These are phyloP conservation scores for Xylariaceae sp. DNA, from an alignment of 2,329 filamentous ascomycete species.

Conservation along the genomic window DNA sequence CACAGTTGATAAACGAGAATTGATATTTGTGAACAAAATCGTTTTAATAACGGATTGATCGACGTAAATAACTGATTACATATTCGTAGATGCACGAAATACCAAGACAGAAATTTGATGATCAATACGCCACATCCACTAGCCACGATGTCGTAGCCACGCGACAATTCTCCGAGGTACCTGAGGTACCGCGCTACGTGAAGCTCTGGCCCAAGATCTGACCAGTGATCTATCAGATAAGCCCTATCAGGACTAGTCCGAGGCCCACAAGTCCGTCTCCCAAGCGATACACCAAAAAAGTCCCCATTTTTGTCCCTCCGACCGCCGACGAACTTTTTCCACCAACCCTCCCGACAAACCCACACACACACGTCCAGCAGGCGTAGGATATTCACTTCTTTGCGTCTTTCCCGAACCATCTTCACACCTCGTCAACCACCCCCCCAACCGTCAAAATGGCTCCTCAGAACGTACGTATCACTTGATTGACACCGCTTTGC, in stretches of 20 bases:
- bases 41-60: too few relatives aligned
- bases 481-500: conserved; percentile 76
- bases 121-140: too few relatives aligned
- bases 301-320: conserved; percentile 13
- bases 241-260: conserved; percentile 20
- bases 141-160: too few relatives aligned
- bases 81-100: too few relatives aligned
- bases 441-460: conserved; percentile 59
- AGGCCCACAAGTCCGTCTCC: conserved; percentile 17
- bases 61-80: too few relatives aligned
- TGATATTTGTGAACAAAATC: too few relatives aligned
- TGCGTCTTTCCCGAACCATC: conserved; percentile 45
- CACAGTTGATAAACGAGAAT: too few relatives aligned
- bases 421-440: conserved; percentile 30
- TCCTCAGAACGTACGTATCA: conserved; percentile 78
- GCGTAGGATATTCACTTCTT: conserved; percentile 58
- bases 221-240: neutral
- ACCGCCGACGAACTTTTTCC: conserved; percentile 18
- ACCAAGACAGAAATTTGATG: too few relatives aligned
- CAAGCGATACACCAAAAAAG: conserved; percentile 33
- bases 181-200: too few relatives aligned
- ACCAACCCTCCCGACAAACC: conserved; percentile 22
- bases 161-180: too few relatives aligned
- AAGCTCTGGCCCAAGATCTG: neutral
- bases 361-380: conserved; percentile 18